Evolutionary conservation across 1,139 yeast species (phyloP).

Genomic region (Yamadazyma dendronema): DNA sequence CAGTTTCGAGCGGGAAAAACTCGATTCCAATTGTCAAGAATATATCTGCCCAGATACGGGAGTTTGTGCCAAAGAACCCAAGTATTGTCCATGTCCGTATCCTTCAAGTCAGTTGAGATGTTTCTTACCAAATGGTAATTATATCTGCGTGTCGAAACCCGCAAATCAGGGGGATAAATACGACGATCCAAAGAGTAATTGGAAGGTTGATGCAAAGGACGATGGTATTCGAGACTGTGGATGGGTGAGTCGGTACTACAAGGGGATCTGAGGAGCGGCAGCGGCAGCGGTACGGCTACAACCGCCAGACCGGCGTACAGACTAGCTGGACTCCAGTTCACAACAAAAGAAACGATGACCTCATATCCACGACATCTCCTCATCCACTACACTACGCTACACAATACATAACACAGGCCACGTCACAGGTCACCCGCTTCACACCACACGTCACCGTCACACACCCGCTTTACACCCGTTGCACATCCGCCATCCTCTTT

Average conservation of each 20-base stretch:
- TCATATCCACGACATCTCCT: too few relatives aligned
- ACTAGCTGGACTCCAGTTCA: neutral
- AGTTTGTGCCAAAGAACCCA: slow-evolving; percentile 65
- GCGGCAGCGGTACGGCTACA: too few relatives aligned
- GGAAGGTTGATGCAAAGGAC: slow-evolving; percentile 51
- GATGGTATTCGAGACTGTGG: slow-evolving; percentile 70
- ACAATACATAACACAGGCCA: too few relatives aligned
- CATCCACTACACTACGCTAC: too few relatives aligned
- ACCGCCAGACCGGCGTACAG: too few relatives aligned
- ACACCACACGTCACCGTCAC: neutral
- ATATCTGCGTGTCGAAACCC: slow-evolving; percentile 79
- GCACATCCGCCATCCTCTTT: too few relatives aligned
- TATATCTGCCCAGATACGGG: slow-evolving; percentile 84
- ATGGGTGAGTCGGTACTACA: slow-evolving; percentile 62
- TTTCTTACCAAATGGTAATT: slow-evolving; percentile 63
- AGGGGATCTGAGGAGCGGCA: slow-evolving; percentile 27
- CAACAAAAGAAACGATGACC: too few relatives aligned
- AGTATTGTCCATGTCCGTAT: slow-evolving; percentile 87
- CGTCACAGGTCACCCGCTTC: neutral
- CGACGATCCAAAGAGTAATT: slow-evolving; percentile 50
- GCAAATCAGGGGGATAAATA: slow-evolving; percentile 29
- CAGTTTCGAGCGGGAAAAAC: slow-evolving; percentile 27
- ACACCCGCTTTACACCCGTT: neutral
- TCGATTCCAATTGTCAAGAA: slow-evolving; percentile 51
- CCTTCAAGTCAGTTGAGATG: slow-evolving; percentile 86